These are phyloP conservation scores for Acer yangbiense DNA, from an alignment of 345 rosid species.

Conservation along the genomic window DNA sequence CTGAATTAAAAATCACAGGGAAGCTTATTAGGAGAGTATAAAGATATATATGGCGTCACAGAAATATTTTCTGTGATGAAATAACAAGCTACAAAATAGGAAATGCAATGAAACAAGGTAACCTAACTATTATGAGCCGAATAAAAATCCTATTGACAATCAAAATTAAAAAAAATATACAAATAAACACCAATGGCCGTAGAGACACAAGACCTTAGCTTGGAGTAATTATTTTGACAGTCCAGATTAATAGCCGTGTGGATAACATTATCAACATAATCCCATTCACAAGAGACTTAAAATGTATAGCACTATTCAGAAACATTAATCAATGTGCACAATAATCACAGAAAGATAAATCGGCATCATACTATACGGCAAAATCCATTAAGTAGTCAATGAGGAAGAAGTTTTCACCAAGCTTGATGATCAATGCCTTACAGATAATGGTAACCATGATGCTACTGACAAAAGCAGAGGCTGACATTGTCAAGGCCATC, in stretches of 20 bases:
- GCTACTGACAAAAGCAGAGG: neutral
- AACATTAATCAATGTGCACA: neutral
- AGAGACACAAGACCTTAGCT: neutral
- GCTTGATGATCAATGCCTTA: neutral
- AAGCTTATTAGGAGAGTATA: neutral
- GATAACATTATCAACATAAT: neutral
- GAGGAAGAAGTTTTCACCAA: neutral
- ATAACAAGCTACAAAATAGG: neutral
- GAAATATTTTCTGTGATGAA: neutral
- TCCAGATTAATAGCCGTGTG: neutral
- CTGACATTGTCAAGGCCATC: neutral
- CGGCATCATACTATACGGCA: neutral
- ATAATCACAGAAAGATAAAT: neutral
- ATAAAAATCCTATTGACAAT: neutral
- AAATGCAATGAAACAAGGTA: neutral
- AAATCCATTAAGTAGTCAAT: neutral
- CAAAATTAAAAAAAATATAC: neutral
- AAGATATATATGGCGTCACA: neutral
- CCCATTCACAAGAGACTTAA: neutral
- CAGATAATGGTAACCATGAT: neutral
- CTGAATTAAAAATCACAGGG: conserved; percentile 1
- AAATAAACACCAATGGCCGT: neutral
- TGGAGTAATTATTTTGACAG: neutral
- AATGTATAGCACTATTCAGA: neutral
- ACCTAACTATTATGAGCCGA: neutral